These are phyloP conservation scores for Mucor saturninus DNA, from an alignment of 371 early-diverging fungal genomes.

Conservation along the genomic window DNA sequence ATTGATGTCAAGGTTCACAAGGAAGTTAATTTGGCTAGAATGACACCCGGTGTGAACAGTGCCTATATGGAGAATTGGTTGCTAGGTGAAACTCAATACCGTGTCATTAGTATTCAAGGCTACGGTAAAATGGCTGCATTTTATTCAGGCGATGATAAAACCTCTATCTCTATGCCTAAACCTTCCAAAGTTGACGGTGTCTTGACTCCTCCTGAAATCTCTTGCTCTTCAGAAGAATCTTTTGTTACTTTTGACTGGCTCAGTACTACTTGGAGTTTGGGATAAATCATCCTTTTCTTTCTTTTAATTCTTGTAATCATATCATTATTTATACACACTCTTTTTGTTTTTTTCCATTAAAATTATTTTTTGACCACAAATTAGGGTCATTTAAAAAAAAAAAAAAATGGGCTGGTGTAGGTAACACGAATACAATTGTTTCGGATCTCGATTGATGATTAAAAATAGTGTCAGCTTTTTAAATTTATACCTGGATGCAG, in stretches of 20 bases:
- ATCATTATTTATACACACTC: too few relatives aligned
- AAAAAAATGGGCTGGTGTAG: too few relatives aligned
- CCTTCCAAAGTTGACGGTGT: constrained; percentile 21
- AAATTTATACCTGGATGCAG: too few relatives aligned
- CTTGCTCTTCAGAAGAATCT: constrained; percentile 29
- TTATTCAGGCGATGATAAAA: constrained; percentile 41
- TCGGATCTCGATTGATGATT: too few relatives aligned
- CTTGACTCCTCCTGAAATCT: constrained; percentile 11
- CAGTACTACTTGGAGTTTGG: constrained; percentile 48
- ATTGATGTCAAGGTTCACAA: constrained; percentile 32
- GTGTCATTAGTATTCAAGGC: constrained; percentile 52
- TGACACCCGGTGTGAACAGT: constrained; percentile 45
- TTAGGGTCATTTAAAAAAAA: too few relatives aligned
- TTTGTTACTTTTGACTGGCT: constrained; percentile 42
- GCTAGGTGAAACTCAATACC: constrained; percentile 52
- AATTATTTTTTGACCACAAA: too few relatives aligned
- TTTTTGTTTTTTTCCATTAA: too few relatives aligned
- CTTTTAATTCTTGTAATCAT: too few relatives aligned
- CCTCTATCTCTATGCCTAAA: constrained; percentile 44
- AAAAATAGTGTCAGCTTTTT: too few relatives aligned
- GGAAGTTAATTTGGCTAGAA: constrained; percentile 30
- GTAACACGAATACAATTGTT: too few relatives aligned
- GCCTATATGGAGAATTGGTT: constrained; percentile 61
- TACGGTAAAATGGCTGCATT: constrained; percentile 57
- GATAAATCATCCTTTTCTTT: constrained; percentile 21